Base-by-base conservation (phyloP, 2,329 filamentous ascomycete genomes). In the Leptographium galeiforme region DNA sequence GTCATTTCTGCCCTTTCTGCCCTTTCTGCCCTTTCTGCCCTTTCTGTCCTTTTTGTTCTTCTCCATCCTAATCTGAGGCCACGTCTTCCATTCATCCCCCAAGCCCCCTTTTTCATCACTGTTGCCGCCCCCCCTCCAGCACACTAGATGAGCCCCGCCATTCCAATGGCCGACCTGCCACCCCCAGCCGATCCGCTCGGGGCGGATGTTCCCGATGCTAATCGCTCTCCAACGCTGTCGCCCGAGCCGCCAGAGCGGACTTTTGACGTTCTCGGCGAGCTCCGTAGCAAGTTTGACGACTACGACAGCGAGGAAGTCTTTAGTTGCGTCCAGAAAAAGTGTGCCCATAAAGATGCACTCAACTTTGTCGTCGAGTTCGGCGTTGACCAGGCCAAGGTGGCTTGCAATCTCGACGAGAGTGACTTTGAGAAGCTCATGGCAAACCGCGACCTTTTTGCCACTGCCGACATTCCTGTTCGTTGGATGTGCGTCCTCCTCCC, bases 361-460 rank as follows among this genome's bases (percentile, higher is more conserved):
- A 85, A 84, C 62, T 85, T 85, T 59, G 74, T 83, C 36, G 69
- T 85, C n/a, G 78, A 84, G 59, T 85, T 85, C 61, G 78, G 78
- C 12, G 72, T 74, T 46, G 65, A 75, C 2, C 63, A 71, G 43
- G 78, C 80, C 40, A 74, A 68, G 53, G 76, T 80, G 55, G 78
- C 76, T 3, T 75, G 77, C 51, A 68, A 85, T 59, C 65, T 85
- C 10, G 61, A 66, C 4, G 60, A 64, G 1, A 57, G 65, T 2
- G 68, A 74, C 4, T 63, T 82, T 34, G 54, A 63, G 14, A 56
- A 57, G 18, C 63, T 79, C 2, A 62, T 74, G 36, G 16, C 18
- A 1, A 16, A 40, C n/a, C 34, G 69, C 16, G n/a, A 30, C 12
- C 2, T 41, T 16, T 33, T 38, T n/a, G n/a, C 13, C 13, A 49